Conservation (phyloP, 1,284 basidiomycete genomes). For the Austropuccinia psidii region DNA sequence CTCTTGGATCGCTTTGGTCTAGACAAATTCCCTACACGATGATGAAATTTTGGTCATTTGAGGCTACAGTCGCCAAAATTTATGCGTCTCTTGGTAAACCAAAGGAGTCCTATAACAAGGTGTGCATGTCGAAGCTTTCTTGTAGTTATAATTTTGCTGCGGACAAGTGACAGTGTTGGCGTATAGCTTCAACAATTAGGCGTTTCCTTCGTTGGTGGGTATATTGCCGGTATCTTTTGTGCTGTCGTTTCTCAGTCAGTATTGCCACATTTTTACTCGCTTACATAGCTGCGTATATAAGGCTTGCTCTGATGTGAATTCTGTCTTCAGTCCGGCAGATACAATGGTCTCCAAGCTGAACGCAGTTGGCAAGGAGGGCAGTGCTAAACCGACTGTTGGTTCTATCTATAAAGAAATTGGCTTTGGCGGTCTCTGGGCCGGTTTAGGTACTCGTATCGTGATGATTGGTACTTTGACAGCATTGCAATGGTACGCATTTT, state of each 20-base stretch:
- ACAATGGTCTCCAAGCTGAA: slow-evolving; percentile 47
- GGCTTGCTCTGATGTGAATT: neutral
- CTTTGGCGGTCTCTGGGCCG: slow-evolving; percentile 45
- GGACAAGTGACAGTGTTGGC: neutral
- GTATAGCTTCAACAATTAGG: slow-evolving; percentile 45
- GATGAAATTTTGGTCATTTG: slow-evolving; percentile 45
- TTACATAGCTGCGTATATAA: too few species aligned
- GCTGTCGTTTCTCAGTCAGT: slow-evolving; percentile 45
- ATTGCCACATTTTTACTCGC: too few species aligned
- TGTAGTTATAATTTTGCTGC: neutral
- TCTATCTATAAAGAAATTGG: slow-evolving; percentile 46
- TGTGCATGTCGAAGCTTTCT: neutral
- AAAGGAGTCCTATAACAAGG: slow-evolving; percentile 44
- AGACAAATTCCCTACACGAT: slow-evolving; percentile 47
- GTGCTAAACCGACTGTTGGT: slow-evolving; percentile 44
- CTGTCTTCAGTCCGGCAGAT: slow-evolving; percentile 42
- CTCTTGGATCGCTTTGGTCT: slow-evolving; percentile 46
- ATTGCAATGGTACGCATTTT: slow-evolving; percentile 41
- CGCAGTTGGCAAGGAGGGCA: slow-evolving; percentile 44
- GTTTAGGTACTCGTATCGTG: slow-evolving; percentile 43
- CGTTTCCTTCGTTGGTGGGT: slow-evolving; percentile 42
- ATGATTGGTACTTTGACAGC: slow-evolving; percentile 46
- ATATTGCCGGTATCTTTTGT: slow-evolving; percentile 47
- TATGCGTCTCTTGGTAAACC: slow-evolving; percentile 43
- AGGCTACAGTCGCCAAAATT: slow-evolving; percentile 45